phyloP scores from a whole-genome alignment of 441 rosid species.

The Populus tomentosa region DNA sequence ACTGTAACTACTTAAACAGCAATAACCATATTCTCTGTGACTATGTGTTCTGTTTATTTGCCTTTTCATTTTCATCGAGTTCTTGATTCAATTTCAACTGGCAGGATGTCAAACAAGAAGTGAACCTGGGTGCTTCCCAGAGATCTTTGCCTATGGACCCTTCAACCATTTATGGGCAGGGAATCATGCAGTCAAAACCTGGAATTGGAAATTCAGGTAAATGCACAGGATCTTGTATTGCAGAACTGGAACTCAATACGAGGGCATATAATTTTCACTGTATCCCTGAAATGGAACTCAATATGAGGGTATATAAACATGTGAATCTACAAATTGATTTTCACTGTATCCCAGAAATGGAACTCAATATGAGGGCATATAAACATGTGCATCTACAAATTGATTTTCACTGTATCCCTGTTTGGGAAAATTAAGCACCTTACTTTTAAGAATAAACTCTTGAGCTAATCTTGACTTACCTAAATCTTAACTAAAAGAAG shows the following conservation, averaged over 20 bases:
- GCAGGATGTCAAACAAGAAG: constrained; percentile 55
- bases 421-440: too few relatives aligned
- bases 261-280: too few relatives aligned
- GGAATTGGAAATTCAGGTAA: constrained; percentile 51
- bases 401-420: too few relatives aligned
- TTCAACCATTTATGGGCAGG: constrained; percentile 57
- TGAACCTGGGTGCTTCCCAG: constrained; percentile 37
- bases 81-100: constrained; percentile 10
- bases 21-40: neutral
- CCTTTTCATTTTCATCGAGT: constrained; percentile 3
- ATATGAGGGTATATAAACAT: too few relatives aligned
- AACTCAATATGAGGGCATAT: too few relatives aligned
- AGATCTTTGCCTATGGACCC: constrained; percentile 51
- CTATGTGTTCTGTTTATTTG: neutral
- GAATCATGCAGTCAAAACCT: constrained; percentile 56
- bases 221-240: neutral
- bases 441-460: neutral
- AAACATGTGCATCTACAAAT: too few relatives aligned
- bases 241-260: neutral
- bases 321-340: too few relatives aligned
- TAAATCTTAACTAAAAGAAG: neutral
- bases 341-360: too few relatives aligned
- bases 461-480: neutral
- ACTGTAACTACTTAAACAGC: constrained; percentile 27
- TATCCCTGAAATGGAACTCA: too few relatives aligned